These are phyloP conservation scores for Ogataea naganishii DNA, from an alignment of 805 yeast genomes.

Conservation along the genomic window DNA sequence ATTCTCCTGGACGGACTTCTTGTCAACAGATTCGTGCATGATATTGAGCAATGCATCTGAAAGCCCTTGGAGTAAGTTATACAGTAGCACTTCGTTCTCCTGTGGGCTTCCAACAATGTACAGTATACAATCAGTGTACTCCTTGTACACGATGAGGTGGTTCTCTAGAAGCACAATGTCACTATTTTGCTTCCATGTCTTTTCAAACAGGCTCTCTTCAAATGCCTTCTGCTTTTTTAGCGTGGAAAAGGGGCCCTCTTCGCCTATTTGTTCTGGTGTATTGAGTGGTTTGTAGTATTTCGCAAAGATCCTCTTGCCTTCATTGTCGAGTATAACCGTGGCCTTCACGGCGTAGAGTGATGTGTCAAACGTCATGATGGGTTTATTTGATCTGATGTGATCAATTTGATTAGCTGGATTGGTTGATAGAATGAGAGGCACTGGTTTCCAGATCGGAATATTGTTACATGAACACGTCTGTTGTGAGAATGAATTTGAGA, in stretches of 20 bases:
- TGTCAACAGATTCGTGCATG: slow-evolving; percentile 65
- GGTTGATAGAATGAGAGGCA: no score
- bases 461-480: no score
- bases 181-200: slow-evolving; percentile 72
- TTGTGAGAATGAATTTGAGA: no score
- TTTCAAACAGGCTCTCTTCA: slow-evolving; percentile 62
- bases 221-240: slow-evolving; percentile 64
- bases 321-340: slow-evolving; percentile 68
- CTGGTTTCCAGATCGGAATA: no score
- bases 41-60: slow-evolving; percentile 76
- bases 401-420: no score
- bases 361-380: slow-evolving; percentile 18
- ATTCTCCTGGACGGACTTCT: slow-evolving; percentile 65
- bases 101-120: slow-evolving; percentile 65
- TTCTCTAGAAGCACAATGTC: slow-evolving; percentile 77
- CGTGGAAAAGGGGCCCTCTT: no score
- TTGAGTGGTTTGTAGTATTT: slow-evolving; percentile 76
- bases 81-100: slow-evolving; percentile 81
- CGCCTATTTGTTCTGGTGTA: slow-evolving; percentile 22
- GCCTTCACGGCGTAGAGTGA: slow-evolving; percentile 82
- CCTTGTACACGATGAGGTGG: slow-evolving; percentile 80
- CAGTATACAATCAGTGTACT: slow-evolving; percentile 65
- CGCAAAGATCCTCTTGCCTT: slow-evolving; percentile 73
- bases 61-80: slow-evolving; percentile 66
- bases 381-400: no score